phyloP scores from a whole-genome alignment of 1,284 basidiomycete species.

The Sporisorium scitamineum region DNA sequence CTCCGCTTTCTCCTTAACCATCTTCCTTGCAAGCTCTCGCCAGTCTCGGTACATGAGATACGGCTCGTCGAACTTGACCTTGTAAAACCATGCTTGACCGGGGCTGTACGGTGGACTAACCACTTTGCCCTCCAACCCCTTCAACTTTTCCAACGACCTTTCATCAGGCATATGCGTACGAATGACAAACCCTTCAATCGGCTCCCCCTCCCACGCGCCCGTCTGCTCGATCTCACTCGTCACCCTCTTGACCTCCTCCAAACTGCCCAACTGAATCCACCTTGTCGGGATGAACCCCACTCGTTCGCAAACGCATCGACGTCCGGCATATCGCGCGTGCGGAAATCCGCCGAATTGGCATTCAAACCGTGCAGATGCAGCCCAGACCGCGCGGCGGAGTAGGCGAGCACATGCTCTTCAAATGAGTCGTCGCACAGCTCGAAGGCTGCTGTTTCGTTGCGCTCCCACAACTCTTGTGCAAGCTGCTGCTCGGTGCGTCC shows the following conservation, averaged over 20 bases:
- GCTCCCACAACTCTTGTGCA: slow-evolving; percentile 81
- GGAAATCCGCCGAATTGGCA: slow-evolving; percentile 78
- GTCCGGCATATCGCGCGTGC: slow-evolving; percentile 75
- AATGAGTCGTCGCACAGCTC: slow-evolving; percentile 95
- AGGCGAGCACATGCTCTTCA: slow-evolving; percentile 94
- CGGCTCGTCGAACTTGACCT: slow-evolving; percentile 98
- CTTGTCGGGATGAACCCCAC: slow-evolving; percentile 89
- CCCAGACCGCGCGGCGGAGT: slow-evolving; percentile 84
- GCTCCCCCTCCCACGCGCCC: slow-evolving; percentile 81
- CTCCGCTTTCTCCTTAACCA: slow-evolving; percentile 54
- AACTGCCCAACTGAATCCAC: slow-evolving; percentile 75
- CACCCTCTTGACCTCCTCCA: slow-evolving; percentile 80
- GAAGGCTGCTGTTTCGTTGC: slow-evolving; percentile 85
- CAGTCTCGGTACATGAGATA: slow-evolving; percentile 99
- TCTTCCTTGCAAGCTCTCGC: slow-evolving; percentile 88
- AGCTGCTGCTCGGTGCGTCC: slow-evolving; percentile 81
- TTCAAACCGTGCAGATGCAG: slow-evolving; percentile 90
- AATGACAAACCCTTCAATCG: slow-evolving; percentile 96
- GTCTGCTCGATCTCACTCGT: slow-evolving; percentile 79
- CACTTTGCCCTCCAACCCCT: slow-evolving; percentile 4
- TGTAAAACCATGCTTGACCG: slow-evolving; percentile 95
- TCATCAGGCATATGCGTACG: slow-evolving; percentile 60
- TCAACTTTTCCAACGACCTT: slow-evolving; percentile 67
- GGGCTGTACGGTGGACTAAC: slow-evolving; percentile 69
- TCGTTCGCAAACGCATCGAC: slow-evolving; percentile 81